phyloP scores from a whole-genome alignment of 1,284 basidiomycete species.

The Rhodotorula sp. region DNA sequence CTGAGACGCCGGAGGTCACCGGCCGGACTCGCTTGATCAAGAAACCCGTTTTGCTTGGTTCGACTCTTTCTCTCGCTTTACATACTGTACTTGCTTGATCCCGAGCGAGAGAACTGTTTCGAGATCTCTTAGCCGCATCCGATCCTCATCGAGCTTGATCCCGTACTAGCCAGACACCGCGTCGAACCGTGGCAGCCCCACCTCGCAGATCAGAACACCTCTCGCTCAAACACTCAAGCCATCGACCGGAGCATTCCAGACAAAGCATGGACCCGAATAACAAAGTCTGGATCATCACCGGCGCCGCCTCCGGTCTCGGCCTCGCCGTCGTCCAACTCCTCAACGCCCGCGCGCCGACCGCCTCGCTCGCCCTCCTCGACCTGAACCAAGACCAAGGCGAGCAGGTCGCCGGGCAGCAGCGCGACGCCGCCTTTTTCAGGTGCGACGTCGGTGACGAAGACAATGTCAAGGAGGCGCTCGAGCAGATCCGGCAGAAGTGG shows the following conservation, averaged over 20 bases:
- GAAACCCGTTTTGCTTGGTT: too few relatives aligned
- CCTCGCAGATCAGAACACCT: not conserved
- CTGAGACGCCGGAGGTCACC: too few relatives aligned
- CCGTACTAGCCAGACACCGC: not conserved
- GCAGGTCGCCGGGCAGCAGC: not conserved
- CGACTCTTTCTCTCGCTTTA: too few relatives aligned
- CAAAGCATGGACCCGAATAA: conserved; percentile 43
- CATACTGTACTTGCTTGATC: too few relatives aligned
- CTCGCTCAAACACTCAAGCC: too few relatives aligned
- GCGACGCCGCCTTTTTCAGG: not conserved
- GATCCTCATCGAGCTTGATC: too few relatives aligned
- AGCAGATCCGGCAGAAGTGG: conserved; percentile 41
- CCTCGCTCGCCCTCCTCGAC: conserved; percentile 30
- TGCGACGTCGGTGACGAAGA: conserved; percentile 48
- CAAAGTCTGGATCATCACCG: conserved; percentile 39
- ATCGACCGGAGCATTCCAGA: too few relatives aligned
- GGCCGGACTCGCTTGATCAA: too few relatives aligned
- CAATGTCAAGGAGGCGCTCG: conserved; percentile 43
- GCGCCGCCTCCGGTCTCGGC: conserved; percentile 48
- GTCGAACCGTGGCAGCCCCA: not conserved
- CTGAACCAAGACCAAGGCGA: not conserved
- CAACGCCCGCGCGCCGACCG: conserved; percentile 39
- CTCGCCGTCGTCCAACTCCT: conserved; percentile 44
- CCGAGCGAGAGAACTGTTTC: too few relatives aligned
- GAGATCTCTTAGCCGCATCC: too few relatives aligned